A percentile compares a stretch with the other conserved stretches of the same genome.
Conservation (phyloP, 2,329 filamentous ascomycete genomes). For the Ophiostoma australiae region DNA sequence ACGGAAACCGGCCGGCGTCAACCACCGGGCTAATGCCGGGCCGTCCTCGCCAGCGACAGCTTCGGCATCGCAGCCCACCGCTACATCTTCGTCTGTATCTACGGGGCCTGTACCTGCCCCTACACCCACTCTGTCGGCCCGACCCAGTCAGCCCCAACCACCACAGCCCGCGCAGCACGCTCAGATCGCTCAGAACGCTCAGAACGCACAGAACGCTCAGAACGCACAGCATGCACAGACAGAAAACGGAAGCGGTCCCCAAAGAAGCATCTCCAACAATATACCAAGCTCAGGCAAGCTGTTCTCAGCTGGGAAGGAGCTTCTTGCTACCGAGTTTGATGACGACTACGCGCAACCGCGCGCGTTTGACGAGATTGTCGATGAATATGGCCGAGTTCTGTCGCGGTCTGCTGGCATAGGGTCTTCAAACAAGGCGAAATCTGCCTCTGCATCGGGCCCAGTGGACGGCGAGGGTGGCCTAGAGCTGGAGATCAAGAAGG, state of each 20-base stretch:
- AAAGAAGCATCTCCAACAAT: background rate
- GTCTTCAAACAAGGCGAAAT: background rate
- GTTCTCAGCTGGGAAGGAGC: constrained; percentile 29
- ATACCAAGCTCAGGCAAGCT: constrained; percentile 25
- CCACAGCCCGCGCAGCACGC: too few relatives aligned
- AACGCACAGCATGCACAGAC: background rate
- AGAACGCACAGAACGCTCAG: background rate
- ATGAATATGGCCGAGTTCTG: constrained; percentile 21
- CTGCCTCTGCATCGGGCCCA: background rate
- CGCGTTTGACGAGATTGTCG: constrained; percentile 37
- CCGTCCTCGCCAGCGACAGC: background rate
- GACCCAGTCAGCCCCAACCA: background rate
- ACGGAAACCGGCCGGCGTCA: background rate
- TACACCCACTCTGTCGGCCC: background rate
- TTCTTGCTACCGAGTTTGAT: constrained; percentile 35
- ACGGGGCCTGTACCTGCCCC: background rate
- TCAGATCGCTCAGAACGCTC: too few relatives aligned
- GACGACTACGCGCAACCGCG: constrained; percentile 35
- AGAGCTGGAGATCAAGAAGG: constrained; percentile 46
- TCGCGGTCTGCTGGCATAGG: too few relatives aligned
- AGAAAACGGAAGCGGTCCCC: background rate
- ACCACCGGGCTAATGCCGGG: background rate
- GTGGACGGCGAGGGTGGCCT: constrained; percentile 5
- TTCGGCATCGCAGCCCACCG: background rate
- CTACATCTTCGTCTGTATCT: background rate